Evolutionary conservation across 192 early-diverging fungal genomes (phyloP), one percentile per base, ranked within the genome.

Genomic region (Coemansia sp.): DNA sequence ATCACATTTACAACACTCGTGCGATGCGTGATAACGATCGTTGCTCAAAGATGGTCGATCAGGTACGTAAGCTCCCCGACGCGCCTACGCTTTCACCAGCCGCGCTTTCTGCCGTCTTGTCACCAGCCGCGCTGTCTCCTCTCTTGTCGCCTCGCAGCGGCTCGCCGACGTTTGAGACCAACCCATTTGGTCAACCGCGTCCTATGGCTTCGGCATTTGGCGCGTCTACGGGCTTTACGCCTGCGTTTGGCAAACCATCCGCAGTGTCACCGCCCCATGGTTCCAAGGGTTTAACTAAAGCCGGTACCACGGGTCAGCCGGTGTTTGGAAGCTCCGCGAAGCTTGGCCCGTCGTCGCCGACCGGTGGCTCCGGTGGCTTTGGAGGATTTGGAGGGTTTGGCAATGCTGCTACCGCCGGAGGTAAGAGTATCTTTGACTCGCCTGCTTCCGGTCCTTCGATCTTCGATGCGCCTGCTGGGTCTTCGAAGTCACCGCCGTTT

Each of bases 1-100:
- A 88, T 70, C 83, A 87, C 57, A 71, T 89, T 22, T 72, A 89
- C 61, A 89, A 92, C 64, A 64, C 69, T 4, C 72, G 76, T 31
- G 79, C 87, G 48, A 85, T 84, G 54, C 73, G 71, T 22, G 48
- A 50, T 7, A 77, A 74, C 10, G 63, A 68, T 8, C 32, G 50
- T 7, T 88, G 81, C 69, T 55, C 75, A 18, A 68, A 67, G 25
- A 84, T 86, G 83, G 60, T 79, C 5, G 32, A 71, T 10, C 16
- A 61, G 28, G 57, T 69, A 7, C 59, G 66, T 48, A 48, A 29
- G 18, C 59, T 82, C 7, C 68, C 80, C 3, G 50, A 29, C 2
- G 34, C 73, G 3, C 30, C 56, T 11, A 4, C 32, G 2, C n/a
- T 36, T 30, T 42, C 52, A 2, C 2, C 2, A 17, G 48, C 17